Evolutionary conservation across 257 asterid genomes (phyloP).

Genomic region (Paulownia fortunei): DNA sequence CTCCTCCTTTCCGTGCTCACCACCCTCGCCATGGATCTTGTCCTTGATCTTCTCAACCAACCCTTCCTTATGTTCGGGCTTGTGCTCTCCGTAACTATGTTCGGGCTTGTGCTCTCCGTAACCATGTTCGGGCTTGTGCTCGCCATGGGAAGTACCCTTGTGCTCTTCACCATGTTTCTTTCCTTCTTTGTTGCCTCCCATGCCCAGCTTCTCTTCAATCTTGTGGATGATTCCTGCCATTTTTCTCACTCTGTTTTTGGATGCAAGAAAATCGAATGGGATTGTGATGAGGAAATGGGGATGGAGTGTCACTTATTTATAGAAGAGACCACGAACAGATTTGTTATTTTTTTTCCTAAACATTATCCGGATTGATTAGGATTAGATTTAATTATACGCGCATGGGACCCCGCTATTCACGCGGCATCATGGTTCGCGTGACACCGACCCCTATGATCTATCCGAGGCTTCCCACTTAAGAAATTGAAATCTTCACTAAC

Average conservation of each 20-base stretch:
- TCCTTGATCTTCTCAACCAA: slow-evolving; percentile 40
- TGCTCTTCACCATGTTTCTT: slow-evolving; percentile 39
- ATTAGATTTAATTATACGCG: slow-evolving; percentile 5
- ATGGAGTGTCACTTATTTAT: slow-evolving; percentile 29
- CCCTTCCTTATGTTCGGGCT: slow-evolving; percentile 38
- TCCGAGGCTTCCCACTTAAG: no score
- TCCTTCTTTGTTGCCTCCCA: slow-evolving; percentile 67
- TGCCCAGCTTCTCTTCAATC: slow-evolving; percentile 65
- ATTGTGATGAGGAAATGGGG: slow-evolving; percentile 18
- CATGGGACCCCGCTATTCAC: slow-evolving; percentile 24
- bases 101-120: slow-evolving; percentile 30
- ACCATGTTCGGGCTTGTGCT: slow-evolving; percentile 37
- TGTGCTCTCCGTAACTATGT: slow-evolving; percentile 31
- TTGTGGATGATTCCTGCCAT: slow-evolving; percentile 82
- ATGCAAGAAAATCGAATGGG: not conserved
- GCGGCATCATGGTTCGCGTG: slow-evolving; percentile 37
- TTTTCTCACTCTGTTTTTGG: slow-evolving; percentile 15
- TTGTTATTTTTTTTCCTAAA: not conserved
- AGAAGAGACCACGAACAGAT: no score
- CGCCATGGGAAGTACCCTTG: slow-evolving; percentile 45
- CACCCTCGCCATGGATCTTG: slow-evolving; percentile 38
- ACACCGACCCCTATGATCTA: no score
- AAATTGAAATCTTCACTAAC: no score
- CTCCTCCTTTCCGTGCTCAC: slow-evolving; percentile 23
- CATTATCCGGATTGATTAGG: slow-evolving; percentile 19